Conservation (phyloP, 495 filamentous ascomycete genomes). For the Hypoxylon lenormandii region DNA sequence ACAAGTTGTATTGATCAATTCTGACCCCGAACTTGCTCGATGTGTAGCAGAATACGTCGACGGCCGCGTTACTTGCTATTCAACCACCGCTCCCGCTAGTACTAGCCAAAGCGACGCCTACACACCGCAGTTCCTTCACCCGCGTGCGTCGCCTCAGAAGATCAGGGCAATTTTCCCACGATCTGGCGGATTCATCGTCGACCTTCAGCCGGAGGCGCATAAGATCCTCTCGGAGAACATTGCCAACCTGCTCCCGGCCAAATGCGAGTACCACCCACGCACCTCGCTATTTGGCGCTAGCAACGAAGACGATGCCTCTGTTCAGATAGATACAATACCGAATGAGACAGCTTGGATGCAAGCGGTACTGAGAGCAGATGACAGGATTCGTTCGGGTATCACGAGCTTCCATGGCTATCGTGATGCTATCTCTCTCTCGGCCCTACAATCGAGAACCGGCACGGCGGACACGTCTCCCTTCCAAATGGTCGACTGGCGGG, state of each 20-base stretch:
- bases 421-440: slow-evolving; percentile 36
- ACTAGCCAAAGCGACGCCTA: slow-evolving; percentile 21
- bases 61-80: slow-evolving; percentile 26
- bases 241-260: slow-evolving; percentile 29
- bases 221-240: slow-evolving; percentile 45
- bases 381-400: slow-evolving; percentile 10
- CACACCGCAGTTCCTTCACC: slow-evolving; percentile 41
- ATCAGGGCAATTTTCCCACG: slow-evolving; percentile 47
- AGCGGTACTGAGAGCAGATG: slow-evolving; percentile 40
- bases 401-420: neutral
- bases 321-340: neutral
- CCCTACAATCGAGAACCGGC: slow-evolving; percentile 32
- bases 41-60: slow-evolving; percentile 46
- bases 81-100: slow-evolving; percentile 21
- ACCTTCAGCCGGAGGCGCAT: slow-evolving; percentile 45
- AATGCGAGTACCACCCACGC: slow-evolving; percentile 43
- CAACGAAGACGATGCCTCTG: neutral
- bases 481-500: slow-evolving; percentile 56
- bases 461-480: slow-evolving; percentile 28
- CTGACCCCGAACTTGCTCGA: slow-evolving; percentile 50
- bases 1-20: slow-evolving; percentile 49
- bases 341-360: slow-evolving; percentile 37
- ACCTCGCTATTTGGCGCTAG: slow-evolving; percentile 10
- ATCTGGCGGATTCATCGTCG: slow-evolving; percentile 43
- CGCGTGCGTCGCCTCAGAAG: slow-evolving; percentile 35